A percentile compares a stretch with the other conserved stretches of the same genome.
These are phyloP conservation scores for Prunella vulgaris DNA, from an alignment of 257 asterid species.

Conservation along the genomic window DNA sequence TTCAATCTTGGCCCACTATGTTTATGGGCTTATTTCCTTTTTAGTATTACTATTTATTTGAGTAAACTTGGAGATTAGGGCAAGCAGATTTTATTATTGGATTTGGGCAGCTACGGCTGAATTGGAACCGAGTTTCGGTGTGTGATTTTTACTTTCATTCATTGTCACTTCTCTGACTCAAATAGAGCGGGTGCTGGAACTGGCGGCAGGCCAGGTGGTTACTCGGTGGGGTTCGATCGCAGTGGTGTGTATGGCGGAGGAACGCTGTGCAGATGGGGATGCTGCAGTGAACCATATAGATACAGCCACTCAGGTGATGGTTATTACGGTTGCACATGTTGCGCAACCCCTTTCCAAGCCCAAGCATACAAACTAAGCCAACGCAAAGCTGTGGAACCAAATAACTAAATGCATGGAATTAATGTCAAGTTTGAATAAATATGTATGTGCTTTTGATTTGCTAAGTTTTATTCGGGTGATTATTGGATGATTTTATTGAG, in stretches of 20 bases:
- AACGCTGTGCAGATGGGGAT: slow-evolving; percentile 30
- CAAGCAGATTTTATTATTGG: too few relatives aligned
- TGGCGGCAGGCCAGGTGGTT: slow-evolving; percentile 6
- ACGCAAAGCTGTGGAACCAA: slow-evolving; percentile 3
- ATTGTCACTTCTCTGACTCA: too few relatives aligned
- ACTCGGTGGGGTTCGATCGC: slow-evolving; percentile 24
- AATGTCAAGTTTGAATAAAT: not conserved
- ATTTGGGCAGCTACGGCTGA: too few relatives aligned
- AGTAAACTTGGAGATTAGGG: too few relatives aligned
- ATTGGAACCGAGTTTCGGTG: too few relatives aligned
- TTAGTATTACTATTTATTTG: too few relatives aligned
- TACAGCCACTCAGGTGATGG: slow-evolving; percentile 30
- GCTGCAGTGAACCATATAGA: slow-evolving; percentile 36
- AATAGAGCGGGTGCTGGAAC: not conserved
- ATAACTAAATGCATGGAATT: not conserved
- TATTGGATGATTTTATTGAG: too few relatives aligned
- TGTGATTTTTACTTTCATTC: too few relatives aligned
- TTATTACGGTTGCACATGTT: slow-evolving; percentile 34
- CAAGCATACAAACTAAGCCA: slow-evolving; percentile 19
- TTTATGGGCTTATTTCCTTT: too few relatives aligned
- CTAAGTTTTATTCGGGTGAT: too few relatives aligned
- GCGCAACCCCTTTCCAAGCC: slow-evolving; percentile 31
- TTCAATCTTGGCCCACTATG: too few relatives aligned
- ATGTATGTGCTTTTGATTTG: not conserved
- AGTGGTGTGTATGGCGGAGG: slow-evolving; percentile 36